These are phyloP conservation scores for Colletotrichum sublineola DNA, from an alignment of 2,329 filamentous ascomycete genomes.

Conservation along the genomic window DNA sequence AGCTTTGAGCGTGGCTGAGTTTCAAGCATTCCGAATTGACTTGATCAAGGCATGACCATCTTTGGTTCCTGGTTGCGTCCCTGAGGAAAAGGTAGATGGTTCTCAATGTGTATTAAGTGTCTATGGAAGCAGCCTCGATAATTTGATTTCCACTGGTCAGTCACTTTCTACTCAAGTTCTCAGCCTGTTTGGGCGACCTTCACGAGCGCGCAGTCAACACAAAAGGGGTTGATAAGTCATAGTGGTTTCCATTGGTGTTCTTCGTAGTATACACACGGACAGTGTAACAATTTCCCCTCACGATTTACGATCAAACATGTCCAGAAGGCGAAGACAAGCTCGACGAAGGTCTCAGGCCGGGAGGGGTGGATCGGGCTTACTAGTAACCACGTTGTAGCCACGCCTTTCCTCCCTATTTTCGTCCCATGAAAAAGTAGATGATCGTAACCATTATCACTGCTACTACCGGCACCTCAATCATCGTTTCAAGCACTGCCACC, in stretches of 20 bases:
- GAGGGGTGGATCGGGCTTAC: too few relatives aligned
- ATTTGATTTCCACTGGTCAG: not conserved
- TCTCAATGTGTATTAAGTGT: not conserved
- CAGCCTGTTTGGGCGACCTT: not conserved
- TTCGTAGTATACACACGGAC: not conserved
- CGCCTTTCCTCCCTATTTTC: too few relatives aligned
- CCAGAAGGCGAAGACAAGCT: too few relatives aligned
- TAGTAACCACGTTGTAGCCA: too few relatives aligned
- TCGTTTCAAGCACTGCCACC: too few relatives aligned
- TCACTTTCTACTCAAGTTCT: not conserved
- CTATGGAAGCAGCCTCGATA: not conserved
- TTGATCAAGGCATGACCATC: not conserved
- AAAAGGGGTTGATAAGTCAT: not conserved
- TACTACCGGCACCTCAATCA: too few relatives aligned
- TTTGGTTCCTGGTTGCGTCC: not conserved
- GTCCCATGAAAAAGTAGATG: too few relatives aligned
- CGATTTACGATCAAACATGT: too few relatives aligned
- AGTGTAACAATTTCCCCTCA: too few relatives aligned
- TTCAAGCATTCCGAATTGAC: not conserved
- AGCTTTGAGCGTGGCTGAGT: not conserved
- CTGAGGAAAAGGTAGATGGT: accelerated
- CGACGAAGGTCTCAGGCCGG: too few relatives aligned
- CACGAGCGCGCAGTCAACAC: not conserved
- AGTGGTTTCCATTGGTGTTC: not conserved
- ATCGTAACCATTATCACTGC: too few relatives aligned